Evolutionary conservation across 1,284 basidiomycete genomes (phyloP).

Genomic region (Irpex lacteus): DNA sequence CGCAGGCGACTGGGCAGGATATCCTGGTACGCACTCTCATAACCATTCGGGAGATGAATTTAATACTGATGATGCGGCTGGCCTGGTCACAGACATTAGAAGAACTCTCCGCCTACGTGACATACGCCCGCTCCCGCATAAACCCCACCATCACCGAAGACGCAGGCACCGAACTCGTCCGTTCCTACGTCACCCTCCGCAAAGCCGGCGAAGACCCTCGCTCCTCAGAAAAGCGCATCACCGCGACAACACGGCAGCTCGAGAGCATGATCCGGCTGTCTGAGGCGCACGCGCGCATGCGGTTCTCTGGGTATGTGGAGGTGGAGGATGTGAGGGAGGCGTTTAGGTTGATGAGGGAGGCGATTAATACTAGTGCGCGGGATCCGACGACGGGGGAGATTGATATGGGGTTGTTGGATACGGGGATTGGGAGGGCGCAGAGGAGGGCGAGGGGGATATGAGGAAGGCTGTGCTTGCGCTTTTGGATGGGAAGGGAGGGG

Average conservation of each 20-base stretch:
- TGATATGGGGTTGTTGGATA: conserved; percentile 95
- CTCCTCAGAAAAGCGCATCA: conserved; percentile 82
- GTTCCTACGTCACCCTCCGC: conserved; percentile 91
- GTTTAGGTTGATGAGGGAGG: conserved; percentile 90
- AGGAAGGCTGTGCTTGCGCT: conserved; percentile 73
- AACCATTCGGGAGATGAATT: background rate
- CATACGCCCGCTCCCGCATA: conserved; percentile 88
- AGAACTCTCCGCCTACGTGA: conserved; percentile 92
- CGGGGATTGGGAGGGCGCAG: conserved; percentile 86
- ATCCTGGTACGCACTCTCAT: conserved; percentile 58
- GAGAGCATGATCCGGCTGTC: conserved; percentile 98
- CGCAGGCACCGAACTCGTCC: conserved; percentile 83
- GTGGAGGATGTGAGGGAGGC: conserved; percentile 90
- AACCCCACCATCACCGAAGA: conserved; percentile 88
- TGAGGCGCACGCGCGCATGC: conserved; percentile 96
- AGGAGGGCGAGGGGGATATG: conserved; percentile 82
- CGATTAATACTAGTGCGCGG: conserved; percentile 91
- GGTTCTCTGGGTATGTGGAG: conserved; percentile 84
- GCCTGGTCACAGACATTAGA: conserved; percentile 67
- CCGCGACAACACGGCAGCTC: conserved; percentile 95
- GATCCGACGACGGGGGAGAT: conserved; percentile 95
- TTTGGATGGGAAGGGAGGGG: conserved; percentile 59
- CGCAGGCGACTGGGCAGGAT: conserved; percentile 64
- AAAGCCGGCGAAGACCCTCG: conserved; percentile 90
- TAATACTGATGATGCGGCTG: background rate